Evolutionary conservation across 2,329 filamentous ascomycete species (phyloP), one percentile per base, ranked within the genome.

Genomic region (Trichoderma polysporum): DNA sequence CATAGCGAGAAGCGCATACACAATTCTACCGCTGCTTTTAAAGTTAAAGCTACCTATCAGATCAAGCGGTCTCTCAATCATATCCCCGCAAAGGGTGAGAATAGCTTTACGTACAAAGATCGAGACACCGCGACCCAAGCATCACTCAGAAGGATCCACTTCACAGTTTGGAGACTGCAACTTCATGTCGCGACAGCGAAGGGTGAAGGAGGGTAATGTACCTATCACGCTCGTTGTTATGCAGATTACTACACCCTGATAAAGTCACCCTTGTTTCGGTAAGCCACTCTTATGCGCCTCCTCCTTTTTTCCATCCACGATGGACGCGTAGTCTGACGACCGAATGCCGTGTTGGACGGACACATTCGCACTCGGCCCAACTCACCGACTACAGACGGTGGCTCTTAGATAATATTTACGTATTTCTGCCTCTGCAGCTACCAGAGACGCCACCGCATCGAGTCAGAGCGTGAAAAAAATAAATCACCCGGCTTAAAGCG

Each of bases 361-460:
- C 22, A 12, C 2, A 19, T 25, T 27, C 45, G 31, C 5, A 15
- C 12, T 31, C 41, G 17, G 3, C 45, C 39, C 58, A 37, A n/a
- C 50, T 64, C 50, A 64, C 19, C 37, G 61, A 19, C 61, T 41
- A 33, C 19, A 19, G 37, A 45, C 4, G 37, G 15, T 47, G 13
- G 19, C 15, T 64, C 53, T 66, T 52, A 41, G 39, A 58, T 66
- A 66, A 66, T 54, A 33, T 31, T 64, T 66, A 66, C 62, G 62
- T 58, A 35, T n/a, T n/a, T 27, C 13, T 6, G 15, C 41, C 33
- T 17, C 22, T 39, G 19, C 31, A 37, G 31, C 17, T 31, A 13
- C 10, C 8, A 45, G 4, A 45, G 41, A 19, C n/a, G 41, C 41
- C n/a, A 19, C 37, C 22, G 19, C n/a, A n/a, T 31, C 27, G 52